These are phyloP conservation scores for Helotiales sp. DNA, from an alignment of 2,329 filamentous ascomycete genomes.

Conservation along the genomic window DNA sequence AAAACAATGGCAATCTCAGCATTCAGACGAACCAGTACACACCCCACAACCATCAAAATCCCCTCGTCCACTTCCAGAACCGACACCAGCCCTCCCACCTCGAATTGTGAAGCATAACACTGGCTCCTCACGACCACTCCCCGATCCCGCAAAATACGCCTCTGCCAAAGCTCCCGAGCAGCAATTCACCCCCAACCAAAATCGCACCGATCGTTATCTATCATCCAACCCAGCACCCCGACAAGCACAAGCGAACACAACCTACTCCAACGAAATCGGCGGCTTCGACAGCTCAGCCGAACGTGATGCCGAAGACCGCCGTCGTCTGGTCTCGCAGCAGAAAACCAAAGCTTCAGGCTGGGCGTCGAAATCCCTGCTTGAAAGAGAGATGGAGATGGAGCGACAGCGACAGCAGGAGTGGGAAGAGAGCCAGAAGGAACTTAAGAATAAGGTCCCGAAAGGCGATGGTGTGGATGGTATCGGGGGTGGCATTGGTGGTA, in stretches of 20 bases:
- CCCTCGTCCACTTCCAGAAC: slow-evolving; percentile 42
- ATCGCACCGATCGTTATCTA: slow-evolving; percentile 55
- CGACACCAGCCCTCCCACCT: slow-evolving; percentile 32
- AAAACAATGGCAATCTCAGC: slow-evolving; percentile 46
- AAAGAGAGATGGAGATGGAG: slow-evolving; percentile 66
- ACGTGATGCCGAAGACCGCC: slow-evolving; percentile 55
- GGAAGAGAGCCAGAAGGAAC: slow-evolving; percentile 74
- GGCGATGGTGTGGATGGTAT: slow-evolving; percentile 62
- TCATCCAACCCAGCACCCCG: slow-evolving; percentile 53
- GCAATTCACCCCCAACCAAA: slow-evolving; percentile 36
- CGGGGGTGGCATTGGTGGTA: slow-evolving; percentile 68
- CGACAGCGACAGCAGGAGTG: slow-evolving; percentile 64
- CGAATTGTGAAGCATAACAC: slow-evolving; percentile 42
- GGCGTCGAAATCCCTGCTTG: slow-evolving; percentile 59
- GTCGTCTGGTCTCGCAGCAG: slow-evolving; percentile 52
- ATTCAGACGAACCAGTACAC: slow-evolving; percentile 28
- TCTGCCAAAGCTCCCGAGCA: slow-evolving; percentile 29
- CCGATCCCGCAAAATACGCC: slow-evolving; percentile 42
- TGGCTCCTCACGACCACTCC: slow-evolving; percentile 46
- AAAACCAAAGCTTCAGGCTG: slow-evolving; percentile 59
- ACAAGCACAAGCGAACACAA: slow-evolving; percentile 43
- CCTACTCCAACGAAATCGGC: slow-evolving; percentile 48
- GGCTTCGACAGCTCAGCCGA: slow-evolving; percentile 50
- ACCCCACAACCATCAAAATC: slow-evolving; percentile 31
- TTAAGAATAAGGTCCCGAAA: slow-evolving; percentile 54